Percentiles rank a stretch among this genome's conserved stretches.
phyloP scores from a whole-genome alignment of 371 early-diverging fungal species.

The Nosema muscidifuracis region DNA sequence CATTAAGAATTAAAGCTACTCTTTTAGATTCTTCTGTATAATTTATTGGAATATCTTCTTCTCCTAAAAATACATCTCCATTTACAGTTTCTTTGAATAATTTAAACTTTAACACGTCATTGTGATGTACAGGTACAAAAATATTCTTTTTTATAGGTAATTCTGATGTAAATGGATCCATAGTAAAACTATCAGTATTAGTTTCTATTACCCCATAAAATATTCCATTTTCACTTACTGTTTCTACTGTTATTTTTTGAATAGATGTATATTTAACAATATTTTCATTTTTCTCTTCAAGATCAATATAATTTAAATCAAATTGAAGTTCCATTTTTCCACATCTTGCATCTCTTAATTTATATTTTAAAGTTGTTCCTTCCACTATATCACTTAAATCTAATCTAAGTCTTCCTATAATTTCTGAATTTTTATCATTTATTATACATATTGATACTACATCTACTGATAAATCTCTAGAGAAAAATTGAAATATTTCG shows the following conservation, averaged over 20 bases:
- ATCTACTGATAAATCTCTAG: constrained; percentile 55
- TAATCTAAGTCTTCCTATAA: constrained; percentile 51
- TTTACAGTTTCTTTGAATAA: constrained; percentile 53
- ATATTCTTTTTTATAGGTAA: constrained; percentile 27
- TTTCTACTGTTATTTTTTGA: constrained; percentile 36
- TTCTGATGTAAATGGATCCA: constrained; percentile 50
- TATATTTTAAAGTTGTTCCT: constrained; percentile 33
- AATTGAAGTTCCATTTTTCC: constrained; percentile 50
- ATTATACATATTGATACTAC: constrained; percentile 42
- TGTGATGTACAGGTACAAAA: constrained; percentile 42
- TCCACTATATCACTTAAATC: constrained; percentile 38
- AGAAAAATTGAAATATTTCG: constrained; percentile 56
- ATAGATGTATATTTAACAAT: constrained; percentile 43
- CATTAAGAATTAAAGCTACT: constrained; percentile 27
- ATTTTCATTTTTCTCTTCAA: constrained; percentile 14
- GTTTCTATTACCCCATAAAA: constrained; percentile 56
- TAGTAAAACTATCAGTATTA: constrained; percentile 22
- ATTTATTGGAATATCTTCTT: constrained; percentile 29
- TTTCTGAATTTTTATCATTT: constrained; percentile 40
- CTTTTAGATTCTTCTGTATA: constrained; percentile 1
- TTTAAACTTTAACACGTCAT: constrained; percentile 28
- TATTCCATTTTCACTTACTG: constrained; percentile 40
- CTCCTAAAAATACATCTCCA: constrained; percentile 53
- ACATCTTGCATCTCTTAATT: constrained; percentile 40
- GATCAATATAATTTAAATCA: constrained; percentile 47